Percentiles rank a stretch among this genome's conserved stretches.
These are phyloP conservation scores for Nicotiana tomentosiformis DNA, from an alignment of 257 asterid genomes.

Conservation along the genomic window DNA sequence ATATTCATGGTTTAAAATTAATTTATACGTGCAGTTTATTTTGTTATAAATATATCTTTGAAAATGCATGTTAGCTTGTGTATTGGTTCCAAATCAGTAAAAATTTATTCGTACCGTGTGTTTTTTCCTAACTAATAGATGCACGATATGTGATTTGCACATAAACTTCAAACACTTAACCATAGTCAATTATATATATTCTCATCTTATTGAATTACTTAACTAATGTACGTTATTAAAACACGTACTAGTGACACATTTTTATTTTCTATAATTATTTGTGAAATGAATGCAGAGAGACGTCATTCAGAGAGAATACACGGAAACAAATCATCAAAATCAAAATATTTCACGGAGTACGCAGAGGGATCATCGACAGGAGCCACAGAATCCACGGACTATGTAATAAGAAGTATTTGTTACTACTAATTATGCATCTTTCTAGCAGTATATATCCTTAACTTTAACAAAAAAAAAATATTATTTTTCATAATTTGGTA, in stretches of 20 bases:
- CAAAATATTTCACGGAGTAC: background rate
- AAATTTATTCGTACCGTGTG: too few relatives aligned
- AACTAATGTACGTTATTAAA: too few relatives aligned
- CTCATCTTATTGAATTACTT: too few relatives aligned
- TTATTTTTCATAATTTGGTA: too few relatives aligned
- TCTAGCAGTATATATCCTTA: too few relatives aligned
- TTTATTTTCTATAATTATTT: too few relatives aligned
- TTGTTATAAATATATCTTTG: background rate
- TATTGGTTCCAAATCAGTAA: background rate
- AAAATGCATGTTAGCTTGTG: background rate
- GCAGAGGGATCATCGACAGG: background rate
- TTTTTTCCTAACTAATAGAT: too few relatives aligned
- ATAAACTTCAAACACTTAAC: background rate
- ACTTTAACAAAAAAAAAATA: too few relatives aligned
- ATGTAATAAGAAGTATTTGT: background rate
- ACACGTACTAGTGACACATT: too few relatives aligned
- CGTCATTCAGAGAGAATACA: background rate
- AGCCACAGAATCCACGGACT: background rate
- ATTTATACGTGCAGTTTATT: background rate
- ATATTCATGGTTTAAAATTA: background rate
- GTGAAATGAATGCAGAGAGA: background rate
- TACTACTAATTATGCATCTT: too few relatives aligned
- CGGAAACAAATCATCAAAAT: background rate
- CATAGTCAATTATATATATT: too few relatives aligned
- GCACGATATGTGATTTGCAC: too few relatives aligned